Evolutionary conservation across 2,329 filamentous ascomycete genomes (phyloP).

Genomic region (Pseudogymnoascus sp.): DNA sequence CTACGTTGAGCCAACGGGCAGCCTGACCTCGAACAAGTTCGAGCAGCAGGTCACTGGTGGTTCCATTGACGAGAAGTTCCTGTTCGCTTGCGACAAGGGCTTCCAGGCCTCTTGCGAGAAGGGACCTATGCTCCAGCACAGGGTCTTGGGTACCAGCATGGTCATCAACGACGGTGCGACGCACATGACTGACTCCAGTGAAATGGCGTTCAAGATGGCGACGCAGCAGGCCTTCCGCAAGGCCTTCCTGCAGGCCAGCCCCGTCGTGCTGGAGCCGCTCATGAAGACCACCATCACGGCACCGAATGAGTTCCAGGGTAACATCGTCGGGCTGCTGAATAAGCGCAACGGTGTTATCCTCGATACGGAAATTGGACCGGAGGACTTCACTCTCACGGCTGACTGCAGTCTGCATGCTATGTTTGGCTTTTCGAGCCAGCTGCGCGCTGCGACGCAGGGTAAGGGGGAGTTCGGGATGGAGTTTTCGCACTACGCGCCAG

Average conservation of each 20-base stretch:
- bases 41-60: conserved; percentile 83
- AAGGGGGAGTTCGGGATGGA: conserved; percentile 99
- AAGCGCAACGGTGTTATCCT: conserved; percentile 93
- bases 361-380: conserved; percentile 85
- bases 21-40: conserved; percentile 68
- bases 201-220: conserved; percentile 90
- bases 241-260: conserved; percentile 71
- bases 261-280: conserved; percentile 82
- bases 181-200: conserved; percentile 94
- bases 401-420: conserved; percentile 94
- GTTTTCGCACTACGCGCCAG: conserved; percentile 89
- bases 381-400: conserved; percentile 87
- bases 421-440: conserved; percentile 91
- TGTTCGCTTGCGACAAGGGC: conserved; percentile 90
- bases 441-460: conserved; percentile 89
- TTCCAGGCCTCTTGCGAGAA: conserved; percentile 76
- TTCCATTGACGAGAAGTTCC: conserved; percentile 88
- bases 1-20: conserved; percentile 76
- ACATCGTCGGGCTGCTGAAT: conserved; percentile 88
- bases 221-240: conserved; percentile 96
- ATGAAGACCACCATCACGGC: conserved; percentile 98
- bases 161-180: conserved; percentile 92
- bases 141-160: conserved; percentile 83
- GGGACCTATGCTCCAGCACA: conserved; percentile 86
- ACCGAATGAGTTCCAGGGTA: conserved; percentile 94